Evolutionary conservation across 768 basidiomycete genomes (phyloP), one percentile per base, ranked within the genome.

Genomic region (Mrakia gelida): DNA sequence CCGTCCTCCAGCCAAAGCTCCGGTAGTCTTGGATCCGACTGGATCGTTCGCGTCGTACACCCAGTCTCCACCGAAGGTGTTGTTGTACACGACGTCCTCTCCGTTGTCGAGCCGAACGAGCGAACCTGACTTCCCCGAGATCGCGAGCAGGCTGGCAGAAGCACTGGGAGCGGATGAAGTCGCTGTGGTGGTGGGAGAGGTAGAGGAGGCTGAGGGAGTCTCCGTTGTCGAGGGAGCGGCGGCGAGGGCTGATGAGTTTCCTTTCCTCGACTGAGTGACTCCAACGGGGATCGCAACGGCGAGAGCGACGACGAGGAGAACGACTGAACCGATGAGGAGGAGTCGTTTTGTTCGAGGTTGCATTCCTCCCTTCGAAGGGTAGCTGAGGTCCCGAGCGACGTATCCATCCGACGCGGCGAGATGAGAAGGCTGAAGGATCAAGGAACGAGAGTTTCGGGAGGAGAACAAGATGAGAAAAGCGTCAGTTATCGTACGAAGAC

Each of bases 61-160:
- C 96, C 96, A 99, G 78, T 82, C 86, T 4, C 97, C 97, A 80
- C 94, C 94, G 82, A 93, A 93, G 3, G 88, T 65, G 84, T 98
- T 98, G 59, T 80, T 81, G 85, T 98, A 99, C 0, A 86, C 90
- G 83, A 95, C 92, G 1, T 90, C 92, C 26, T 61, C 87, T 10
- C 96, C 96, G 83, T 95, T 91, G 21, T 92, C 92, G 81, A 88
- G 88, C 1, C 89, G 92, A 75, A 96, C 86, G 21, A 85, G 87
- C 77, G 89, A 91, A n/a, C 94, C 95, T 81, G 93, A 90, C 21
- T 89, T 89, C 72, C 96, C 96, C 16, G 62, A 52, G 11, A 30
- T 75, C 15, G 75, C 75, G 30, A 72, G 90, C 91, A 28, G 93
- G 86, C 16, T 84, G 54, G 34, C 82, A 81, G n/a, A 32, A 13